These are phyloP conservation scores for Rauvolfia tetraphylla DNA, from an alignment of 257 asterid species.

Conservation along the genomic window DNA sequence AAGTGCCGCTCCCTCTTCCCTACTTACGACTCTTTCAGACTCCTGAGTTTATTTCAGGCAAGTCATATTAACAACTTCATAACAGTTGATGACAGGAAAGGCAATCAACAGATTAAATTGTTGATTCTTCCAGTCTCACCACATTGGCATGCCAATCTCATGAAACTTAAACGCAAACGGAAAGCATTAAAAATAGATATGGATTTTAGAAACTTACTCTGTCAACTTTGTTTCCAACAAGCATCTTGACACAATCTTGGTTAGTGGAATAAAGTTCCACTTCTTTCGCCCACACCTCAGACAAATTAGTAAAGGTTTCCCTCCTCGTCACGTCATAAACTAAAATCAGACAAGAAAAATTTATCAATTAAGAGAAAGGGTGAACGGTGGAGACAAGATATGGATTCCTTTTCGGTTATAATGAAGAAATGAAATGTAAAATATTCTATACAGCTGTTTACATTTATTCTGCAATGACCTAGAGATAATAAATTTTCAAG, in stretches of 20 bases:
- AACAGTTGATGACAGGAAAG: not conserved
- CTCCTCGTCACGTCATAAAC: conserved; percentile 93
- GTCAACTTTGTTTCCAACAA: conserved; percentile 92
- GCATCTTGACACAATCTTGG: conserved; percentile 83
- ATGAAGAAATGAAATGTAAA: not conserved
- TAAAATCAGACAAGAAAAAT: conserved; percentile 20
- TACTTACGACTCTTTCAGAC: conserved; percentile 68
- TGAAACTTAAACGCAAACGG: not conserved
- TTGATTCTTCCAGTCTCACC: not conserved
- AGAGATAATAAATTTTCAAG: not conserved
- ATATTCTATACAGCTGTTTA: not conserved
- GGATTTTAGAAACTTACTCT: conserved; percentile 38
- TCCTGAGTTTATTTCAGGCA: conserved; percentile 42
- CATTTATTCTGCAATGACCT: not conserved
- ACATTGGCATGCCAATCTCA: not conserved
- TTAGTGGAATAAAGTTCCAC: conserved; percentile 74
- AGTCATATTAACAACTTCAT: not conserved
- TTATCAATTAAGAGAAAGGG: conserved; percentile 5
- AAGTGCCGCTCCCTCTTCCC: conserved; percentile 74
- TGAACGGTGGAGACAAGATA: not conserved
- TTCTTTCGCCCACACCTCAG: conserved; percentile 91
- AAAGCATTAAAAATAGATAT: not conserved
- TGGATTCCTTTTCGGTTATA: not conserved
- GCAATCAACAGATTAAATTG: not conserved
- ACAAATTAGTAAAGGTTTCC: conserved; percentile 71